Evolutionary conservation across 2,329 filamentous ascomycete genomes (phyloP).

Genomic region (Neocucurbitaria cava): DNA sequence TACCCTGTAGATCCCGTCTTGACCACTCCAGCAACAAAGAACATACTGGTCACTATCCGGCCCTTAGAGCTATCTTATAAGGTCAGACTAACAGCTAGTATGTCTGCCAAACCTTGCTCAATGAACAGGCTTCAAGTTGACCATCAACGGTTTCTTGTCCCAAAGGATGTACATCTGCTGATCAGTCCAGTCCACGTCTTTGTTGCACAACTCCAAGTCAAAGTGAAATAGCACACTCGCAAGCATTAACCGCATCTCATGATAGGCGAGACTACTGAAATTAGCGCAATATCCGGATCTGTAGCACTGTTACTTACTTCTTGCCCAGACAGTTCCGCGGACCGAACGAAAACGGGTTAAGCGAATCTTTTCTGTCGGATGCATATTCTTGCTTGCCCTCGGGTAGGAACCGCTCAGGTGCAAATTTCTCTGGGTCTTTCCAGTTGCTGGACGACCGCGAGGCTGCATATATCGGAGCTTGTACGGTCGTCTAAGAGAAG

Average conservation of each 20-base stretch:
- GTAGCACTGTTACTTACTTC: slow-evolving; percentile 29
- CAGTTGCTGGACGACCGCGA: not conserved
- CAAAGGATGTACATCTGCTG: slow-evolving; percentile 20
- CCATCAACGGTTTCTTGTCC: slow-evolving; percentile 20
- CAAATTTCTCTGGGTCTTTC: slow-evolving; percentile 30
- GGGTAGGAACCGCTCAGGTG: slow-evolving; percentile 45
- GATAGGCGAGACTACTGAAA: slow-evolving; percentile 37
- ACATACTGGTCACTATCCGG: no score
- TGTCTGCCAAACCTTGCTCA: slow-evolving; percentile 2
- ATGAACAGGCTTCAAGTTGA: slow-evolving; percentile 8
- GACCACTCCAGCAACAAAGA: no score
- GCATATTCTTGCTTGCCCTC: slow-evolving; percentile 20
- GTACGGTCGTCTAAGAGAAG: not conserved
- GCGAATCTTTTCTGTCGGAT: slow-evolving; percentile 26
- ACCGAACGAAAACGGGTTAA: slow-evolving; percentile 35
- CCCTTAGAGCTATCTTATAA: no score
- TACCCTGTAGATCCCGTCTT: no score
- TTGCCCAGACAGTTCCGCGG: slow-evolving; percentile 43
- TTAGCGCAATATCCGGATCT: not conserved
- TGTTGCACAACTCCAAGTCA: slow-evolving; percentile 24
- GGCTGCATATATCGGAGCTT: not conserved
- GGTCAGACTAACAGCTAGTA: no score
- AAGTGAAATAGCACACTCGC: slow-evolving; percentile 36
- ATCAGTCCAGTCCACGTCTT: slow-evolving; percentile 3
- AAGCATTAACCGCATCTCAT: slow-evolving; percentile 40